Base-by-base conservation (phyloP, 2,329 filamentous ascomycete genomes). In the Neonectria punicea region DNA sequence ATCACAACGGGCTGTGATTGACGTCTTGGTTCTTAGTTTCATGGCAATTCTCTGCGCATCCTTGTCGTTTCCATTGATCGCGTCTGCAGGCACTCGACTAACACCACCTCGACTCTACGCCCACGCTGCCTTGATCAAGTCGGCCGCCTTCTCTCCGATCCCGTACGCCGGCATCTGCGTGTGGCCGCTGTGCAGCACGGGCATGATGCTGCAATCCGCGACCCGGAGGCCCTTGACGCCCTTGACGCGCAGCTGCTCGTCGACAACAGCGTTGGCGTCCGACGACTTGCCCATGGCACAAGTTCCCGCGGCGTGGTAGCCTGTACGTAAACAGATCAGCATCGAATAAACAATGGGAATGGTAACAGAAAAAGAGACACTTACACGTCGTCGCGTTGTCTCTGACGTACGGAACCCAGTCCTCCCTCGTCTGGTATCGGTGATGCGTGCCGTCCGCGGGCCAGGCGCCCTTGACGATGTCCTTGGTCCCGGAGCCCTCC, bases 381-480 rank as follows among this genome's bases (percentile, higher is more conserved):
- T 80, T 79, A 85, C 87, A 89, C 25, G 87, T 89, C 2, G 86
- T 88, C n/a, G 86, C 87, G 72, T 89, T 81, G 34, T 89, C 77
- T 70, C 82, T 85, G 6, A 90, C 84, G 69, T 85, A 85, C 1
- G 82, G 80, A 39, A 85, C 78, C 88, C 88, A 90, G 44, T 90
- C 72, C 13, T 74, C 72, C 14, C 87, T 80, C 1, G 79, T 84
- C 58, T 79, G 86, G 72, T 83, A 82, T 53, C 74, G 76, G 74
- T 89, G 86, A 67, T 90, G 87, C 1, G 72, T 80, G 47, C 83
- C 71, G 32, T 83, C 79, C 14, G 77, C 69, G 0, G 88, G 88
- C 87, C 88, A 90, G 11, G 85, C 83, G 0, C 88, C 88, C 70
- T 87, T 87, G 13, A 89, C 81, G 6, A 90, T 79, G 58, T 85